Evolutionary conservation across 1,284 basidiomycete genomes (phyloP).

Genomic region (Puccinia polysora): DNA sequence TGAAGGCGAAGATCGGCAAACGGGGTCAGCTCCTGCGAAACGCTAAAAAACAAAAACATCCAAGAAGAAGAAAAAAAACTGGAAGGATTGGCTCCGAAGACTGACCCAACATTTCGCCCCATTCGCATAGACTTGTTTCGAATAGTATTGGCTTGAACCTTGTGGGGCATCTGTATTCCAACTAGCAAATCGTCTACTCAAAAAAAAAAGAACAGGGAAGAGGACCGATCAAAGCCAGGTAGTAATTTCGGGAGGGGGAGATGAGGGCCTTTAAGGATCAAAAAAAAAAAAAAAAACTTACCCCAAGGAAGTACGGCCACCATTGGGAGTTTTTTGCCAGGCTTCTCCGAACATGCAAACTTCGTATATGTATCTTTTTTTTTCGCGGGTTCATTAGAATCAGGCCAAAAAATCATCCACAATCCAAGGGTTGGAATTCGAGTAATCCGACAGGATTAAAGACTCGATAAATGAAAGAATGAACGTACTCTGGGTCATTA

Average conservation of each 20-base stretch:
- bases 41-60: not conserved
- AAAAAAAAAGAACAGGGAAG: not conserved
- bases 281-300: constrained; percentile 53
- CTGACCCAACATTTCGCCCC: constrained; percentile 72
- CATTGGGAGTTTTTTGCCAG: constrained; percentile 80
- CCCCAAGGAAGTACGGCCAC: constrained; percentile 77
- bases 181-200: constrained; percentile 64
- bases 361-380: constrained; percentile 95
- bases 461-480: not conserved
- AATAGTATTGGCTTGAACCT: constrained; percentile 70
- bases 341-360: constrained; percentile 88
- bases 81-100: not conserved
- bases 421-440: not conserved
- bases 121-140: constrained; percentile 71
- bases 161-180: constrained; percentile 66
- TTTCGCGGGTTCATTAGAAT: no score
- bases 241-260: not conserved
- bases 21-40: not conserved
- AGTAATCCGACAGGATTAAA: not conserved
- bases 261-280: constrained; percentile 2
- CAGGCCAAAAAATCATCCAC: not conserved
- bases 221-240: not conserved
- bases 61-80: not conserved
- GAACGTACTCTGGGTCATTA: constrained; percentile 81
- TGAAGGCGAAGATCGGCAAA: not conserved